phyloP scores from a whole-genome alignment of 2,329 filamentous ascomycete species.

The Fusarium sp. region DNA sequence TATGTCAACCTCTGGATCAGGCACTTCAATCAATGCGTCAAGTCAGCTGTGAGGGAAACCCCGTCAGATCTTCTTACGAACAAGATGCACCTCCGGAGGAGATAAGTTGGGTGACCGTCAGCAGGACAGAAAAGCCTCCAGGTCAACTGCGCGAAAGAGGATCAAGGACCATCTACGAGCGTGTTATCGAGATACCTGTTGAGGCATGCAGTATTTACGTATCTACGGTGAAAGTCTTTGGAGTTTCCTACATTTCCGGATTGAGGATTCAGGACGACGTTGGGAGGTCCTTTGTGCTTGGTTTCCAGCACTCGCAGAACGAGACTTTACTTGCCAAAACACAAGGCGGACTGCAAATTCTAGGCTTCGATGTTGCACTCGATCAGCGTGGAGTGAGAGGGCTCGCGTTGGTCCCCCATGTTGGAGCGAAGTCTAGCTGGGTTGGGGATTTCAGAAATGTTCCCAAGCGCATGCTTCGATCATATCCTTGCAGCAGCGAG shows the following conservation, averaged over 20 bases:
- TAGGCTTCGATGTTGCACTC: neutral
- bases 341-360: neutral
- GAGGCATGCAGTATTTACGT: neutral
- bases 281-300: neutral
- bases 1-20: neutral
- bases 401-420: neutral
- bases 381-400: conserved; percentile 9
- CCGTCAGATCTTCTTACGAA: neutral
- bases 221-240: neutral
- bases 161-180: neutral
- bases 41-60: neutral
- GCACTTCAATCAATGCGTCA: neutral
- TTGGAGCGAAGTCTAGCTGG: neutral
- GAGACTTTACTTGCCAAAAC: neutral
- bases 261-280: neutral
- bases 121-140: neutral
- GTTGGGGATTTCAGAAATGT: neutral
- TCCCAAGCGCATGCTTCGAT: neutral
- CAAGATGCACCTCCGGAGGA: neutral
- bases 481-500: too few species aligned
- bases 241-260: neutral
- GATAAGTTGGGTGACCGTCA: neutral
- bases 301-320: neutral
- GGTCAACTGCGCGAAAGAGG: neutral
- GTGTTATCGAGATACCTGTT: neutral